Evolutionary conservation across 352 stramenopile genomes (phyloP).

Genomic region (Phytophthora quininea): DNA sequence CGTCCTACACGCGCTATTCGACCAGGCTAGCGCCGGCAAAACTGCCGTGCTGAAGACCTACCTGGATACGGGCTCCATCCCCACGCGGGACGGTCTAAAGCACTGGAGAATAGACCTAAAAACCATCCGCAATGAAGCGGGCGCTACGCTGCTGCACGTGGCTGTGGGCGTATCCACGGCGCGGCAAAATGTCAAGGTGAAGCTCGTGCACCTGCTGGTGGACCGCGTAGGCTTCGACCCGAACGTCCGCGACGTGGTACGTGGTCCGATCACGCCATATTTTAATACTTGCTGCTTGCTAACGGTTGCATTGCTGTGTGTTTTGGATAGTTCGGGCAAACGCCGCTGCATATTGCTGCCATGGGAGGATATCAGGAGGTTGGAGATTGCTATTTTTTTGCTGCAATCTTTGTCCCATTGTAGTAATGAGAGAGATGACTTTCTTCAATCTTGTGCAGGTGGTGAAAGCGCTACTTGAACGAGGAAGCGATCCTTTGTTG

Average conservation of each 20-base stretch:
- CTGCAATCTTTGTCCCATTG: neutral
- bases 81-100: conserved; percentile 73
- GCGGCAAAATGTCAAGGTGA: conserved; percentile 68
- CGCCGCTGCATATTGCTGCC: conserved; percentile 71
- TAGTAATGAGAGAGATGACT: neutral
- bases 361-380: conserved; percentile 71
- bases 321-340: conserved; percentile 63
- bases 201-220: conserved; percentile 69
- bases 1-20: conserved; percentile 79
- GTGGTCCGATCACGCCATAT: neutral
- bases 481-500: conserved; percentile 50
- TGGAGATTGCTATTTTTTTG: neutral
- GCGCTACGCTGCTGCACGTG: conserved; percentile 70
- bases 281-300: neutral
- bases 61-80: conserved; percentile 74
- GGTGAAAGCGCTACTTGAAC: conserved; percentile 56
- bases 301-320: neutral
- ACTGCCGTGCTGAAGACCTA: conserved; percentile 55
- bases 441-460: conserved; percentile 34
- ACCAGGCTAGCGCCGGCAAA: conserved; percentile 69
- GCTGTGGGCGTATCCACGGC: conserved; percentile 73
- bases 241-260: conserved; percentile 68
- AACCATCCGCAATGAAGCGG: conserved; percentile 67
- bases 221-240: conserved; percentile 75
- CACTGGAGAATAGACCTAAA: conserved; percentile 76